phyloP scores from a whole-genome alignment of 140 eudicot genomes.

The Bidens hawaiensis region DNA sequence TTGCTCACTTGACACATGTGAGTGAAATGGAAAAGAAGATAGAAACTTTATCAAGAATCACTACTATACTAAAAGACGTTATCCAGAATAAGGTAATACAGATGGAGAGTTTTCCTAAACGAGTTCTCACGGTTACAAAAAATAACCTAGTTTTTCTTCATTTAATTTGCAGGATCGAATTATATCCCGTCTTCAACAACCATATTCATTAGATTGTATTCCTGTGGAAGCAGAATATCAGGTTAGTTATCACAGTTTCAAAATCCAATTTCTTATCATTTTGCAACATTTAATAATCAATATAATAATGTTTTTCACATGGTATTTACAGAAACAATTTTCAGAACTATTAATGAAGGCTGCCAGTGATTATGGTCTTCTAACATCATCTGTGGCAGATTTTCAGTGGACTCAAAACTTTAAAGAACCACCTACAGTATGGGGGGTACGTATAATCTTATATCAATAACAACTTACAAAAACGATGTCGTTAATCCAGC shows the following conservation, averaged over 20 bases:
- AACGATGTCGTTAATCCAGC: neutral
- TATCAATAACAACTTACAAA: neutral
- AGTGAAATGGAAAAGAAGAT: conserved; percentile 97
- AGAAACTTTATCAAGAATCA: conserved; percentile 85
- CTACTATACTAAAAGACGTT: conserved; percentile 86
- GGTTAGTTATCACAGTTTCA: too few relatives aligned
- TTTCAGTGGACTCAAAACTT: conserved; percentile 97
- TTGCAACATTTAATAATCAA: neutral
- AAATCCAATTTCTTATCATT: neutral
- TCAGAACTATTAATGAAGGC: conserved; percentile 95
- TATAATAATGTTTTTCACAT: conserved; percentile 10
- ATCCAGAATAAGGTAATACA: conserved; percentile 87
- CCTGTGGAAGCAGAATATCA: conserved; percentile 99
- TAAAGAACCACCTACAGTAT: conserved; percentile 93
- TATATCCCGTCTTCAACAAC: conserved; percentile 97
- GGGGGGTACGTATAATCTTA: conserved; percentile 79
- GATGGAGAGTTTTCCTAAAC: neutral
- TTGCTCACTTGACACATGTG: conserved; percentile 90
- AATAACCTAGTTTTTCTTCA: conserved; percentile 10
- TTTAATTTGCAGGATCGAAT: conserved; percentile 74
- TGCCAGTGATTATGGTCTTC: conserved; percentile 97
- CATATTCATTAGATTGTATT: conserved; percentile 96
- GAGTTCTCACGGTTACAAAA: neutral
- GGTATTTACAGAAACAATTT: conserved; percentile 78
- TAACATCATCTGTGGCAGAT: conserved; percentile 91